These are phyloP conservation scores for Trametes pubescens DNA, from an alignment of 1,284 basidiomycete genomes.

Conservation along the genomic window DNA sequence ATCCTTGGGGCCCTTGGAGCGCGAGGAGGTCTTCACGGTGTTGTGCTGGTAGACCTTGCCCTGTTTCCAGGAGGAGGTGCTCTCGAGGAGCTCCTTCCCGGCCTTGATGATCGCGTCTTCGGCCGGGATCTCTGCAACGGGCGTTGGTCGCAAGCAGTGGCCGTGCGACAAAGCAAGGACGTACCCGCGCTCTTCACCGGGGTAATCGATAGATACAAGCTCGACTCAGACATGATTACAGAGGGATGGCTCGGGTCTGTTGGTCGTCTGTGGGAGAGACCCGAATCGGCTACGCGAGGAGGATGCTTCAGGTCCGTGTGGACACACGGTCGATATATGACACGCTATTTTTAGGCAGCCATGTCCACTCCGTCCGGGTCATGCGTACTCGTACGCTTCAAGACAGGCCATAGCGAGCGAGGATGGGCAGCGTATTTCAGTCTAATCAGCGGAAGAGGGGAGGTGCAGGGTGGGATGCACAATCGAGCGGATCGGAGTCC, in stretches of 20 bases:
- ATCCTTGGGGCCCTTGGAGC: conserved; percentile 59
- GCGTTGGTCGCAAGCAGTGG: neutral
- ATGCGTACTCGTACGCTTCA: neutral
- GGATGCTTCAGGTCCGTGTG: neutral
- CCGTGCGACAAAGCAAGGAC: conserved; percentile 15
- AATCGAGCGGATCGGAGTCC: conserved; percentile 11
- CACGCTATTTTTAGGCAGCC: conserved; percentile 23
- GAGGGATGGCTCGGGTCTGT: neutral
- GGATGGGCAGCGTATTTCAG: neutral
- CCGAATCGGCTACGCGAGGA: neutral
- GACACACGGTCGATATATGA: neutral
- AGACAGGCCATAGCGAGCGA: neutral
- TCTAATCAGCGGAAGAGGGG: neutral
- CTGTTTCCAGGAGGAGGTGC: conserved; percentile 65
- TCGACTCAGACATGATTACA: conserved; percentile 28
- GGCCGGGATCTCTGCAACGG: conserved; percentile 60
- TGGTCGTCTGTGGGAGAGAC: conserved; percentile 12
- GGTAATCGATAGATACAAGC: conserved; percentile 33
- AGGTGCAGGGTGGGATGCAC: neutral
- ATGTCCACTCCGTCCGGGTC: neutral
- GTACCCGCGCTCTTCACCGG: conserved; percentile 36
- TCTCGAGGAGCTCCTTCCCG: conserved; percentile 62
- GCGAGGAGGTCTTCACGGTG: conserved; percentile 62
- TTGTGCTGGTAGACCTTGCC: conserved; percentile 66
- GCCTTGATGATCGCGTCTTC: conserved; percentile 64